These are phyloP conservation scores for Hypholoma sublateritium DNA, from an alignment of 768 basidiomycete genomes.

Conservation along the genomic window DNA sequence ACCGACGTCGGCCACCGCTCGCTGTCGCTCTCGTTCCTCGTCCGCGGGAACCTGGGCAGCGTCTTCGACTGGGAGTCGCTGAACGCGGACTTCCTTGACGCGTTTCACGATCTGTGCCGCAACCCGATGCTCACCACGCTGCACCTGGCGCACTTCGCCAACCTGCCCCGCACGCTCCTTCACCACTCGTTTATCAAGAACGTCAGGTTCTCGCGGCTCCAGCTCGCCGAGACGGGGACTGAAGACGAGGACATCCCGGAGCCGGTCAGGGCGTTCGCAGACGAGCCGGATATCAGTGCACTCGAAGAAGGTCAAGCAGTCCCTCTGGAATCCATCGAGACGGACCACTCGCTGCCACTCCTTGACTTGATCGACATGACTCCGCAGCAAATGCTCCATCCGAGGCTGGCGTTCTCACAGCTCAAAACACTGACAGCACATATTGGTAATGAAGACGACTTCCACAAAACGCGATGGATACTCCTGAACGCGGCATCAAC, in stretches of 20 bases:
- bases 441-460: constrained; percentile 9
- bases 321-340: constrained; percentile 17
- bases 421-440: constrained; percentile 13
- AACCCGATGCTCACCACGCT: constrained; percentile 15
- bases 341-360: constrained; percentile 17
- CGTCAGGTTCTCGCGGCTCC: constrained; percentile 12
- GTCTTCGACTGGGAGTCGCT: constrained; percentile 14
- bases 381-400: constrained; percentile 2
- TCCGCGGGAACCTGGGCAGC: constrained; percentile 11
- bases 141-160: constrained; percentile 14
- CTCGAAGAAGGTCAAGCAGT: constrained; percentile 8
- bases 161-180: constrained; percentile 13
- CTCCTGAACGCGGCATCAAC: constrained; percentile 10
- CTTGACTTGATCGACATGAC: constrained; percentile 16
- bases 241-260: constrained; percentile 4
- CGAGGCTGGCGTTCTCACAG: constrained; percentile 10
- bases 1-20: constrained; percentile 14
- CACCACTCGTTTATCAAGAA: constrained; percentile 11
- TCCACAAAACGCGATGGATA: constrained; percentile 12
- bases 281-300: constrained; percentile 3
- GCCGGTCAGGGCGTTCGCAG: neutral
- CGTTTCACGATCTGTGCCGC: constrained; percentile 11
- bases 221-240: neutral
- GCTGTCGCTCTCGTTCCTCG: constrained; percentile 13
- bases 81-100: constrained; percentile 9